A percentile compares a stretch with the other conserved stretches of the same genome.
Conservation (phyloP, 768 basidiomycete species). For the Aureoboletus auriporus region DNA sequence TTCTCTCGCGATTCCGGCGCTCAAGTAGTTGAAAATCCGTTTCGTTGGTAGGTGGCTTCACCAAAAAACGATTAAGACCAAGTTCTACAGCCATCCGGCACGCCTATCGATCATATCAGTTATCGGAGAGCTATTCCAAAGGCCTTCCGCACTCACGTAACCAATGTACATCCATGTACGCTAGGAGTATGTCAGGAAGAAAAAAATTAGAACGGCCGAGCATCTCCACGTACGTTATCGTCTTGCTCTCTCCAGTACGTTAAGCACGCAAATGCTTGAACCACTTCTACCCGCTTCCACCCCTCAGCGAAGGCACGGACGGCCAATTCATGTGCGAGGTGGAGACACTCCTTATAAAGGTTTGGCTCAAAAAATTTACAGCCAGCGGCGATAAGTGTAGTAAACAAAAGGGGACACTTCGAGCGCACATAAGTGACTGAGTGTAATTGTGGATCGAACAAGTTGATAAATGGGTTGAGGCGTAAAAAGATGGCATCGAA, state of each 20-base stretch:
- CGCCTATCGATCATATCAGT: slow-evolving; percentile 42
- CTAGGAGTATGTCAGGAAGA: slow-evolving; percentile 34
- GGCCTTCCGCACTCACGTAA: slow-evolving; percentile 48
- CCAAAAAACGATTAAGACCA: slow-evolving; percentile 66
- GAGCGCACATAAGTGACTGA: slow-evolving; percentile 75
- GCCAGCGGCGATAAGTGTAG: slow-evolving; percentile 77
- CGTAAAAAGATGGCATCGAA: slow-evolving; percentile 80
- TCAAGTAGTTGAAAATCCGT: slow-evolving; percentile 63
- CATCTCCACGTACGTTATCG: slow-evolving; percentile 56
- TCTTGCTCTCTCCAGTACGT: slow-evolving; percentile 90
- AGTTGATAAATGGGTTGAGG: slow-evolving; percentile 84
- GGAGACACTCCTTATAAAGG: slow-evolving; percentile 62
- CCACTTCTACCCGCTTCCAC: slow-evolving; percentile 82
- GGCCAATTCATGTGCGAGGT: slow-evolving; percentile 70
- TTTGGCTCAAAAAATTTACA: slow-evolving; percentile 79
- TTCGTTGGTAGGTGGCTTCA: slow-evolving; percentile 54
- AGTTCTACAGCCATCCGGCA: slow-evolving; percentile 88
- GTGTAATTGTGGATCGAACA: slow-evolving; percentile 87
- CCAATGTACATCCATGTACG: slow-evolving; percentile 88
- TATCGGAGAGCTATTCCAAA: background rate
- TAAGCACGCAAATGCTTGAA: slow-evolving; percentile 85
- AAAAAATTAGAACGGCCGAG: background rate
- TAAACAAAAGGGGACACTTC: slow-evolving; percentile 80
- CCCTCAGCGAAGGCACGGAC: slow-evolving; percentile 72
- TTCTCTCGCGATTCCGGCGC: slow-evolving; percentile 80